Percentiles rank a stretch among this genome's conserved stretches.
Conservation (phyloP, 2,329 filamentous ascomycete species). For the Coniochaeta sp. region DNA sequence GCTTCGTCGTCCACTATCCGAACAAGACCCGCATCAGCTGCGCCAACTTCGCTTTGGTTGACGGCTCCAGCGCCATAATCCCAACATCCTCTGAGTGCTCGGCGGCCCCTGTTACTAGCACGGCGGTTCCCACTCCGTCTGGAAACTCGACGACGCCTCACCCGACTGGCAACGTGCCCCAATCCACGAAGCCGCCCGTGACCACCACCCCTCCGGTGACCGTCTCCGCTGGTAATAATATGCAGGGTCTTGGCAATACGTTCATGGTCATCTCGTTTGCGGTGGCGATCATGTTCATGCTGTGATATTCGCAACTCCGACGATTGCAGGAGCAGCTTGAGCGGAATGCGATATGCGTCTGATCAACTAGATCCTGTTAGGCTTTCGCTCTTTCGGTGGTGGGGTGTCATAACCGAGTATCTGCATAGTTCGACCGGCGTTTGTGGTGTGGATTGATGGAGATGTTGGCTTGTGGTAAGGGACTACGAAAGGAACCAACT, state of each 20-base stretch:
- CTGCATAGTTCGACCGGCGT: not conserved
- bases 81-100: conserved; percentile 1
- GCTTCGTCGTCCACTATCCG: conserved; percentile 55
- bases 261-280: conserved; percentile 11
- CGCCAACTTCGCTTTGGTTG: conserved; percentile 46
- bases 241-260: conserved; percentile 4
- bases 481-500: not conserved
- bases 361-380: not conserved
- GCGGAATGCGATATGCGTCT: not conserved
- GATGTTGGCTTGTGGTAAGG: not conserved
- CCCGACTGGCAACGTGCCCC: not conserved
- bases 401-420: not conserved
- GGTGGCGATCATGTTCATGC: conserved; percentile 14
- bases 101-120: not conserved
- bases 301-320: conserved; percentile 7
- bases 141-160: not conserved
- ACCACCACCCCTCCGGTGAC: conserved; percentile 2
- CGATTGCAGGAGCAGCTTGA: not conserved
- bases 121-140: not conserved
- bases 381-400: not conserved
- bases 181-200: not conserved
- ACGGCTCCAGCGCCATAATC: conserved; percentile 10
- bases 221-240: conserved; percentile 8
- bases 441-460: not conserved
- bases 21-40: conserved; percentile 60